Conservation (phyloP, 768 basidiomycete genomes). For the Auriscalpium vulgare region DNA sequence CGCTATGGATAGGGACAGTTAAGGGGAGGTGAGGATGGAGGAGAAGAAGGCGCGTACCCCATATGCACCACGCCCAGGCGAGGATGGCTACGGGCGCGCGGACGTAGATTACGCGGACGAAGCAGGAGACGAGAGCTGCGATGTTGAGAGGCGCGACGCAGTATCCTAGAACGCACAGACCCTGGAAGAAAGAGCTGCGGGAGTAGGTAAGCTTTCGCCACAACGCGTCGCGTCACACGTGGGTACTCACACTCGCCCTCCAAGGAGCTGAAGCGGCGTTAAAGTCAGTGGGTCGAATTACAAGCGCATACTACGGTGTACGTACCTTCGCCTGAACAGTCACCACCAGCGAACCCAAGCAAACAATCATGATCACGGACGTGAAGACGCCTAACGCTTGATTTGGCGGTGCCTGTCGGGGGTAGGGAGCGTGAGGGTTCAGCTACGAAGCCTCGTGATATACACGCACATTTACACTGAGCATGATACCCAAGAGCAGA, state of each 20-base stretch:
- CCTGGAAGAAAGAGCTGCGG: constrained; percentile 88
- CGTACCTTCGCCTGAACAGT: constrained; percentile 92
- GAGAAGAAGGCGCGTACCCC: constrained; percentile 55
- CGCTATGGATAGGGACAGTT: constrained; percentile 29
- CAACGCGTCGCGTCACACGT: background rate
- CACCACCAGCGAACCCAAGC: constrained; percentile 82
- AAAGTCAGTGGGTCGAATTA: background rate
- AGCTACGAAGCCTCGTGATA: too few species aligned
- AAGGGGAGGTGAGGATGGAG: background rate
- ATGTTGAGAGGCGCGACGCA: constrained; percentile 91
- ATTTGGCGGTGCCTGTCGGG: constrained; percentile 63
- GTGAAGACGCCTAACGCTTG: constrained; percentile 91
- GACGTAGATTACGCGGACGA: constrained; percentile 79
- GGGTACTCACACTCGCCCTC: constrained; percentile 66
- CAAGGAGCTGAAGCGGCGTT: constrained; percentile 48
- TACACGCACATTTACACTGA: constrained; percentile 68
- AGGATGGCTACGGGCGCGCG: constrained; percentile 79
- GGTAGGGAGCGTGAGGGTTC: background rate
- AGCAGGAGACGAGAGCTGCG: constrained; percentile 81
- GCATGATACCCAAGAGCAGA: constrained; percentile 71
- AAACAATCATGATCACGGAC: constrained; percentile 88
- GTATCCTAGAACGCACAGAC: constrained; percentile 89
- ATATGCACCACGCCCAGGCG: constrained; percentile 94
- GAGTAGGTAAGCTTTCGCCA: background rate
- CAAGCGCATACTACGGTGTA: background rate